A percentile compares a stretch with the other conserved stretches of the same genome.
These are phyloP conservation scores for Plasmopara muralis DNA, from an alignment of 352 stramenopile species.

Conservation along the genomic window DNA sequence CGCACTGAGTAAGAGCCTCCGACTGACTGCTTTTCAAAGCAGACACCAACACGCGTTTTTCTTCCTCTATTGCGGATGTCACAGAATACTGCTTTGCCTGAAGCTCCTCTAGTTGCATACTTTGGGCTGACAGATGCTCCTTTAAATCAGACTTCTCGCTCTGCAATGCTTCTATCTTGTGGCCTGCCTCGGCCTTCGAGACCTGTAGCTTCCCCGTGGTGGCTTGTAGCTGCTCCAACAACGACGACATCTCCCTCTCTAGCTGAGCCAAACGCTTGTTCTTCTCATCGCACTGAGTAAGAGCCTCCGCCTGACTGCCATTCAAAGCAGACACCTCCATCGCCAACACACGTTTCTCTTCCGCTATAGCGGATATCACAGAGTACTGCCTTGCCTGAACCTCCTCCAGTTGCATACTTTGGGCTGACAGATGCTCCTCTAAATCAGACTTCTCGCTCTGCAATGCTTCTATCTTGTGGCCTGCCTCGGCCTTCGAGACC, in stretches of 20 bases:
- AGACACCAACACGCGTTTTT: slow-evolving; percentile 20
- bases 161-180: slow-evolving; percentile 15
- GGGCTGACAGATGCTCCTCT: slow-evolving; percentile 1
- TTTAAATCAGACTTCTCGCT: slow-evolving; percentile 3
- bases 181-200: neutral
- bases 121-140: slow-evolving; percentile 1
- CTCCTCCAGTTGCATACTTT: slow-evolving; percentile 2
- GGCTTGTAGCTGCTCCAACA: slow-evolving; percentile 1
- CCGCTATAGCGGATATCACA: neutral
- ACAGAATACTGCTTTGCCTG: slow-evolving; percentile 10
- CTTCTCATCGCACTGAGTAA: slow-evolving; percentile 13
- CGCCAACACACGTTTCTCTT: slow-evolving; percentile 10
- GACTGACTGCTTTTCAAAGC: slow-evolving; percentile 13
- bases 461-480: slow-evolving; percentile 17
- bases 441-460: slow-evolving; percentile 14
- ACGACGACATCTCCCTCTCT: neutral
- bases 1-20: slow-evolving; percentile 10
- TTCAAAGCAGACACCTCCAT: slow-evolving; percentile 6
- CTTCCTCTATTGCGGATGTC: slow-evolving; percentile 1
- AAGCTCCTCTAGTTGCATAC: slow-evolving; percentile 13
- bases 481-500: slow-evolving; percentile 12
- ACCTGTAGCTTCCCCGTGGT: neutral
- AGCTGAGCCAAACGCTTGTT: slow-evolving; percentile 6
- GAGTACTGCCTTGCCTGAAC: neutral
- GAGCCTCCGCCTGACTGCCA: neutral